These are phyloP conservation scores for Gardenia jasminoides DNA, from an alignment of 257 asterid species.

Conservation along the genomic window DNA sequence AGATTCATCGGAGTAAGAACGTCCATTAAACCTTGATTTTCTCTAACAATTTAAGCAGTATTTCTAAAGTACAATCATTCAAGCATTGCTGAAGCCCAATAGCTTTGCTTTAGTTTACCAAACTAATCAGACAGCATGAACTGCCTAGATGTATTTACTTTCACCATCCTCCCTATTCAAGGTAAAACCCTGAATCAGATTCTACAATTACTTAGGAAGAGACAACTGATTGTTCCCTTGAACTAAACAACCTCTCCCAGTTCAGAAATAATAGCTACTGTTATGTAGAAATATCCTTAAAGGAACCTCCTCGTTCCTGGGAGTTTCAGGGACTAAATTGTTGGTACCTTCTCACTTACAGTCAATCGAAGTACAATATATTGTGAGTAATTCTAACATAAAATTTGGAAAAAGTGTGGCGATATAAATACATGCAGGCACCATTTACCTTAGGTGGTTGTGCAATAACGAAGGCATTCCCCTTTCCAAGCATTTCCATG, in stretches of 20 bases:
- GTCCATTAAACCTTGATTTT: background rate
- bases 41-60: background rate
- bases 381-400: background rate
- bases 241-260: background rate
- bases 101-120: background rate
- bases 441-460: conserved; percentile 81
- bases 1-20: background rate
- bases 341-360: background rate
- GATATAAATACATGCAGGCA: background rate
- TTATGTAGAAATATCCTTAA: background rate
- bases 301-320: background rate
- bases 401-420: background rate
- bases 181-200: background rate
- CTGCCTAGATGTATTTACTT: background rate
- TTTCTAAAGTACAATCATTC: background rate
- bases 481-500: conserved; percentile 81
- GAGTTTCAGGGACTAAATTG: too few species aligned
- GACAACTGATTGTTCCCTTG: background rate
- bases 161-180: background rate
- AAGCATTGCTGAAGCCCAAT: background rate
- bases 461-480: conserved; percentile 82
- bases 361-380: background rate
- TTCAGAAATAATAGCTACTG: background rate
- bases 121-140: background rate
- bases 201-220: background rate